A percentile compares a stretch with the other conserved stretches of the same genome.
phyloP scores from a whole-genome alignment of 306 rosid genomes.

The Cicer cuneatum region DNA sequence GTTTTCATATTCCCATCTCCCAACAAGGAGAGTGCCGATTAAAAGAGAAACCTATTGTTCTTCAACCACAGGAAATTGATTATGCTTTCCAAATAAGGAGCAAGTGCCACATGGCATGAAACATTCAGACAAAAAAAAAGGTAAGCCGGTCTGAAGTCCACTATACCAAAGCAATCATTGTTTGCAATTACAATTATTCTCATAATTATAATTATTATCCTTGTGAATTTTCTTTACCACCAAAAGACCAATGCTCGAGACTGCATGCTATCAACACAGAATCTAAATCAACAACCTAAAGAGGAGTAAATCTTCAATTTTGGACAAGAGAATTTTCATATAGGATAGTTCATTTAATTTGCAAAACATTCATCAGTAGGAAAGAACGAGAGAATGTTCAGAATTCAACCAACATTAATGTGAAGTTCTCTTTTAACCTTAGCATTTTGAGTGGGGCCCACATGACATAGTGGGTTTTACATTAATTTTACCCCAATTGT shows the following conservation, averaged over 20 bases:
- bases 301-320: slow-evolving; percentile 1
- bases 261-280: not conserved
- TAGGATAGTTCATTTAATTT: not conserved
- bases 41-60: slow-evolving; percentile 18
- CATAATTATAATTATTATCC: not conserved
- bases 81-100: slow-evolving; percentile 15
- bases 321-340: no score
- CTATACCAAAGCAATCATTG: not conserved
- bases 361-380: not conserved
- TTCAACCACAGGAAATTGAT: slow-evolving; percentile 4
- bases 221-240: not conserved
- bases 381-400: not conserved
- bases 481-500: not conserved
- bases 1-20: slow-evolving; percentile 9
- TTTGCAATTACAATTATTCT: not conserved
- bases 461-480: not conserved
- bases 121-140: slow-evolving; percentile 12
- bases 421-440: not conserved
- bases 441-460: not conserved
- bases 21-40: slow-evolving; percentile 9
- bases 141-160: not conserved
- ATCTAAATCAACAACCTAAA: slow-evolving; percentile 4
- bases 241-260: not conserved
- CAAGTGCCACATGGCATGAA: slow-evolving; percentile 23
- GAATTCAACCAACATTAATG: not conserved